Base-by-base conservation (phyloP, 192 early-diverging fungal species). In the Gryganskiella cystojenkinii region DNA sequence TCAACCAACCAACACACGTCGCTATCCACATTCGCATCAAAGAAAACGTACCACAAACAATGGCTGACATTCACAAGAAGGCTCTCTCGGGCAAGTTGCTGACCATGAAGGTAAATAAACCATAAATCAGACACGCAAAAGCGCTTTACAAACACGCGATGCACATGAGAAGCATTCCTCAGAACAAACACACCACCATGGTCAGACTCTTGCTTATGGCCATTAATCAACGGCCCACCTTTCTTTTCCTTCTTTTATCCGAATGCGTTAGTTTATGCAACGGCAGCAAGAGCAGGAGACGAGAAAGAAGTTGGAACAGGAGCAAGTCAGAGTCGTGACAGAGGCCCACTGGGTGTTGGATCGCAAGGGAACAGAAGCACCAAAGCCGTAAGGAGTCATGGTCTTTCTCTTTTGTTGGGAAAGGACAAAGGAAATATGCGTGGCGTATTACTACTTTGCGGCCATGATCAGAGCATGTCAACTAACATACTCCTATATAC, bases 201-300 rank as follows among this genome's bases (percentile, higher is more conserved):
- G n/a, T n/a, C n/a, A n/a, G n/a, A n/a, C n/a, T n/a, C n/a, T n/a
- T n/a, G n/a, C n/a, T n/a, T n/a, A n/a, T n/a, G n/a, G n/a, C n/a
- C n/a, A n/a, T n/a, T n/a, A n/a, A n/a, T n/a, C n/a, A n/a, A n/a
- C n/a, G n/a, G n/a, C n/a, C n/a, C n/a, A n/a, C n/a, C n/a, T n/a
- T n/a, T n/a, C n/a, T 2, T 63, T 7, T 37, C 47, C 3, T 33
- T 19, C n/a, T 1, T 35, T 19, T 31, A 20, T 62, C 42, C 46
- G 28, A 20, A 24, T n/a, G n/a, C n/a, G 42, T 35, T 62, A 74
- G 70, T 81, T 81, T 43, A 81, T 81, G 80, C 80, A 81, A 62
- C 57, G 80, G 30, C 71, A 81, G 22, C 70, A 73, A 49, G 71
- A 73, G 25, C 65, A 49, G 37, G 71, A 68, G 46, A 70, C 70